Base-by-base conservation (phyloP, 2,329 filamentous ascomycete species). In the Venturia carpophila region DNA sequence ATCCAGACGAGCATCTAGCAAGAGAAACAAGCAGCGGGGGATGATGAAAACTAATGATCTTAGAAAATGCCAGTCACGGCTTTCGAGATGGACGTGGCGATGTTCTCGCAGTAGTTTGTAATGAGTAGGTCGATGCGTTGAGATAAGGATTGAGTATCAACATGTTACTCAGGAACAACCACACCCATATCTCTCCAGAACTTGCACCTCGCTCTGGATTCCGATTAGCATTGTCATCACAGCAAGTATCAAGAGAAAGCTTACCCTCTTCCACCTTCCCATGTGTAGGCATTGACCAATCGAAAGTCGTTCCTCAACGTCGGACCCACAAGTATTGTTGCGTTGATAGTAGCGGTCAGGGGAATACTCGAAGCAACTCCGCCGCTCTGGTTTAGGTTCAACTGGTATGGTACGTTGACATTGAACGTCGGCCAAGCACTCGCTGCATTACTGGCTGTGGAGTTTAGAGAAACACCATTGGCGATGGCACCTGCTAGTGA, bases 201-300 rank as follows among this genome's bases (percentile, higher is more conserved):
- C 34, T 55, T 19, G n/a, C 49, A 55, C 7, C 49, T 55, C 24
- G 24, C 49, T 55, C 24, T 55, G 5, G 7, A 34, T 6, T 17
- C 11, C 11, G 11, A 34, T 55, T 55, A 55, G 49, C 27, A 34
- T 55, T 24, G 11, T 19, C 5, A 11, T 30, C n/a, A 27, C 15
- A 52, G n/a, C 5, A 17, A 34, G 15, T 2, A 4, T 6, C 4
- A 24, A 30, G 15, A 24, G 7, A 17, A 34, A 55, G n/a, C 49
- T 55, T 34, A 43, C 43, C 61, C 61, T 45, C 61, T 37, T 17
- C 61, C 61, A 9, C n/a, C 41, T 41, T 63, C 61, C 61, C 61
- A 63, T 6, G 61, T 49, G 21, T 37, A 43, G 7, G 61, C 61
- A 63, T 63, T 49, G 34, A 45, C 39, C 39, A 63, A 37, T 19